Conservation (phyloP, 2,329 filamentous ascomycete genomes). For the Ophiostoma perfectum region DNA sequence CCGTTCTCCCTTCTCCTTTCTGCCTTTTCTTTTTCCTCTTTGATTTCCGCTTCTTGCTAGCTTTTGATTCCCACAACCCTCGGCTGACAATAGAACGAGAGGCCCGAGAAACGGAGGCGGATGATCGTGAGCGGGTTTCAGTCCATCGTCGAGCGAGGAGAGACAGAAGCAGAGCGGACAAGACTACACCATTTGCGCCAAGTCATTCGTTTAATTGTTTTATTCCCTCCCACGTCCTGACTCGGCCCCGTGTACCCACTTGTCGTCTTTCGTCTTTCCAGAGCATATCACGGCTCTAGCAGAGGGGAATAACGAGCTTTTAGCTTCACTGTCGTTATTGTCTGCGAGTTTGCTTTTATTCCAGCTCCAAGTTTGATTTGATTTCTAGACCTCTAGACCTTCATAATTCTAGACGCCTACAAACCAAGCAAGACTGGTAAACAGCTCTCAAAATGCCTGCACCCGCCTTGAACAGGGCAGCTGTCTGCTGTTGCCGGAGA, state of each 20-base stretch:
- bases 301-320: not conserved
- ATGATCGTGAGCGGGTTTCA: not conserved
- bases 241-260: not conserved
- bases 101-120: slow-evolving; percentile 5
- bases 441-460: too few species aligned
- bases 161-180: too few species aligned
- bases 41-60: not conserved
- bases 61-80: not conserved
- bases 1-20: too few species aligned
- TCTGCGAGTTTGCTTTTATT: not conserved
- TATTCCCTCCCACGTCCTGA: not conserved
- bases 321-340: not conserved
- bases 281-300: not conserved
- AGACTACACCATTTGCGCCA: too few species aligned
- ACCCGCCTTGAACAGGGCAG: not conserved
- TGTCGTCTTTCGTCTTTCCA: not conserved
- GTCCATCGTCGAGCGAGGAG: too few species aligned
- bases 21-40: not conserved
- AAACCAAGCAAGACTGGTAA: too few species aligned
- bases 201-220: too few species aligned
- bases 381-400: not conserved
- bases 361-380: not conserved
- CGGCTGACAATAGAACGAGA: slow-evolving; percentile 3
- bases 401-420: too few species aligned
- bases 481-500: not conserved